Conservation (phyloP, 768 basidiomycete genomes). For the Trametes cingulata region DNA sequence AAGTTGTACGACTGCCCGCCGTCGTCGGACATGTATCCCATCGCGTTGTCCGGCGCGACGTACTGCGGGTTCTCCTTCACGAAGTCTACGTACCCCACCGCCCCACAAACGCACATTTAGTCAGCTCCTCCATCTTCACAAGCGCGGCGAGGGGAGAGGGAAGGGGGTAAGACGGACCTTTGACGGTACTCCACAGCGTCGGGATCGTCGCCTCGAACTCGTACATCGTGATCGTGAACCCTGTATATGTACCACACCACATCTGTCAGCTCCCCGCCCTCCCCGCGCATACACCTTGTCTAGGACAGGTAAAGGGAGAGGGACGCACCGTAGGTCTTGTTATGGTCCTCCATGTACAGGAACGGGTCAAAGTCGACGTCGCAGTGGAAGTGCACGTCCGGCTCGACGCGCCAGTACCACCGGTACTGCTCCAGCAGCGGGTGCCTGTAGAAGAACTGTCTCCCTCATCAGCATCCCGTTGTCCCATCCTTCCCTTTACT, state of each 20-base stretch:
- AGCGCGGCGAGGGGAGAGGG: background rate
- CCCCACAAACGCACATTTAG: background rate
- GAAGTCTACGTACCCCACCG: no score
- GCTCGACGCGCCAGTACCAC: slow-evolving; percentile 85
- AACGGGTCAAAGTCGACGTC: slow-evolving; percentile 69
- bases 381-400: slow-evolving; percentile 76
- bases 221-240: slow-evolving; percentile 64
- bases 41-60: slow-evolving; percentile 56
- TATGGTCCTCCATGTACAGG: slow-evolving; percentile 65
- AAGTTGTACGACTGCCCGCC: slow-evolving; percentile 62
- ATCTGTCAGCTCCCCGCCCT: no score
- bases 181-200: slow-evolving; percentile 64
- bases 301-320: slow-evolving; percentile 36
- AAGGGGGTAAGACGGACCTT: slow-evolving; percentile 39
- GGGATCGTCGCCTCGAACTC: slow-evolving; percentile 66
- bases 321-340: slow-evolving; percentile 63
- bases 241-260: slow-evolving; percentile 29
- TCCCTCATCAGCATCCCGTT: background rate
- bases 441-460: slow-evolving; percentile 63
- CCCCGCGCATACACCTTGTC: slow-evolving; percentile 43
- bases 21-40: slow-evolving; percentile 68
- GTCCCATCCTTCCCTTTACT: no score
- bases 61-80: slow-evolving; percentile 53
- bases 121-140: slow-evolving; percentile 28
- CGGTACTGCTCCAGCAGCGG: slow-evolving; percentile 63